phyloP scores from a whole-genome alignment of 306 rosid species.

The Dicorynia guianensis region DNA sequence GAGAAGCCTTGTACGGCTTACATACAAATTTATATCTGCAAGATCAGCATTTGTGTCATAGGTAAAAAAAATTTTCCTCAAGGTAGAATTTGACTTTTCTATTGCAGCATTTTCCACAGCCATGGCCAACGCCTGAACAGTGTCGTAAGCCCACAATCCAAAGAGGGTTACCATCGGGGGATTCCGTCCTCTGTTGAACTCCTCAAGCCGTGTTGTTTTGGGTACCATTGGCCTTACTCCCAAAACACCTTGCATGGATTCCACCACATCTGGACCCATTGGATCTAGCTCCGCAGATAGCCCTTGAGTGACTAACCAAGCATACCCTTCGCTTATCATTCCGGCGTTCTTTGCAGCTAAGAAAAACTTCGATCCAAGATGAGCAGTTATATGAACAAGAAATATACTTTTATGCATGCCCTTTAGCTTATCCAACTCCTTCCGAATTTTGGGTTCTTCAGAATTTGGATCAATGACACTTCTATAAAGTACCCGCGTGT shows the following conservation, averaged over 20 bases:
- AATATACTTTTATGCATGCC: slow-evolving; percentile 26
- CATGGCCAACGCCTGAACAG: slow-evolving; percentile 39
- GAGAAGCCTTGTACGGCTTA: background rate
- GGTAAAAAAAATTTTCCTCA: background rate
- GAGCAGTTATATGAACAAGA: slow-evolving; percentile 48
- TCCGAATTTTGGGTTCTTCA: background rate
- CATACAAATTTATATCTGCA: too few relatives aligned
- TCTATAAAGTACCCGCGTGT: slow-evolving; percentile 30
- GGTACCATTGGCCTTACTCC: slow-evolving; percentile 44
- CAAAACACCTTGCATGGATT: slow-evolving; percentile 47
- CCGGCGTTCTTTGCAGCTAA: slow-evolving; percentile 33
- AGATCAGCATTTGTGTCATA: too few relatives aligned
- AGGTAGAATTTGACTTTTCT: background rate
- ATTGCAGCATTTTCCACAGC: slow-evolving; percentile 28
- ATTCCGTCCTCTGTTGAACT: slow-evolving; percentile 27
- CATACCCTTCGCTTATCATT: slow-evolving; percentile 49
- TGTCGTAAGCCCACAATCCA: slow-evolving; percentile 51
- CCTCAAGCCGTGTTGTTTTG: background rate
- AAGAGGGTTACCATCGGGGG: background rate
- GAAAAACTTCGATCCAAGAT: slow-evolving; percentile 38
- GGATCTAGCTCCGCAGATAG: slow-evolving; percentile 40
- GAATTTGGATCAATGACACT: slow-evolving; percentile 34
- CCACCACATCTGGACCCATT: background rate
- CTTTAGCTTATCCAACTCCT: slow-evolving; percentile 37
- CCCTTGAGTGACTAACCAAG: slow-evolving; percentile 39